Evolutionary conservation across 805 yeast species (phyloP).

Genomic region (Yarrowia hollandica): DNA sequence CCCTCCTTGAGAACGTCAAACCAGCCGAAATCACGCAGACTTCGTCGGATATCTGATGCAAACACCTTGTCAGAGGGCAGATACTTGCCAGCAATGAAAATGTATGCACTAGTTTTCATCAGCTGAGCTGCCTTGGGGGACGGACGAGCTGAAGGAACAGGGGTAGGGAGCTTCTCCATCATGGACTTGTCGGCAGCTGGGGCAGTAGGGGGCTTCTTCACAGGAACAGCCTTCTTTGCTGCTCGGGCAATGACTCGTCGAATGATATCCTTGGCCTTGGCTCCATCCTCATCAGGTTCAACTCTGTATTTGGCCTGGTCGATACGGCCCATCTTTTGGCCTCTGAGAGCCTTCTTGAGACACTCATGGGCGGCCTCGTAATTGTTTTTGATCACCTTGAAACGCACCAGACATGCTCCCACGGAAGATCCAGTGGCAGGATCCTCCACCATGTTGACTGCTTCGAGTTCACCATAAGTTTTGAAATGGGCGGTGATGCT

Average conservation of each 20-base stretch:
- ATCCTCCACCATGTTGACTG: conserved; percentile 61
- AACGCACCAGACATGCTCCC: conserved; percentile 66
- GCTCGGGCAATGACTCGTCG: conserved; percentile 25
- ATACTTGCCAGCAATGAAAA: conserved; percentile 35
- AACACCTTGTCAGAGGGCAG: conserved; percentile 44
- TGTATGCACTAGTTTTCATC: conserved; percentile 35
- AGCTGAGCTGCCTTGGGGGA: conserved; percentile 21
- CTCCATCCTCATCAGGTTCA: conserved; percentile 42
- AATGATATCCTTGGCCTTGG: conserved; percentile 33
- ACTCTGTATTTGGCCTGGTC: conserved; percentile 50
- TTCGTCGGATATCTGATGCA: conserved; percentile 59
- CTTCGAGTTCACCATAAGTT: conserved; percentile 62
- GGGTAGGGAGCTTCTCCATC: conserved; percentile 10
- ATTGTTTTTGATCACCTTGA: conserved; percentile 57
- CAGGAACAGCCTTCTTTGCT: conserved; percentile 21
- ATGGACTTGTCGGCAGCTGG: conserved; percentile 23
- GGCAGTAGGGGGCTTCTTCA: conserved; percentile 1
- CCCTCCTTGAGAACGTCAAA: conserved; percentile 61
- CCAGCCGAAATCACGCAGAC: conserved; percentile 62
- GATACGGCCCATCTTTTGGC: conserved; percentile 50
- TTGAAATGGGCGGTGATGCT: conserved; percentile 43
- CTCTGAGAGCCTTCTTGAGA: conserved; percentile 50
- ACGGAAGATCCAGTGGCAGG: conserved; percentile 76
- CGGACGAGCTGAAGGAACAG: conserved; percentile 19
- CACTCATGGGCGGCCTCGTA: conserved; percentile 48